Base-by-base conservation (phyloP, 148 eudicot species). In the Chenopodium formosanum region DNA sequence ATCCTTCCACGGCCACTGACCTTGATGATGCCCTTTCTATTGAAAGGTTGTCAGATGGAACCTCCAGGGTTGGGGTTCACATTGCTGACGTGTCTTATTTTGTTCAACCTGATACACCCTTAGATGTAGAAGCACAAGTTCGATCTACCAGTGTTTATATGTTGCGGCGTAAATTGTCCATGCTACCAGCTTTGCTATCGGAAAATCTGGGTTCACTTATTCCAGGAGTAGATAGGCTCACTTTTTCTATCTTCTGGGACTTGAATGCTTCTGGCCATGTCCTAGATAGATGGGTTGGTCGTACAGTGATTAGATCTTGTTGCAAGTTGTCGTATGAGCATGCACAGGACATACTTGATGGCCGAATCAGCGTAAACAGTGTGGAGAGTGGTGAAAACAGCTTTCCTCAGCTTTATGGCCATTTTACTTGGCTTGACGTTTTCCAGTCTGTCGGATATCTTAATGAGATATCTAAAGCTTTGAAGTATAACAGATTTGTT, bases 11-110 rank as follows among this genome's bases (percentile, higher is more conserved):
- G 76, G 94, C 99, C 48, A 88, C 94, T n/a, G 99, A 95, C 87
- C 91, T 93, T 37, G 99, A 95, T 84, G 99, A 95, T 88, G 99
- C 97, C 40, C 84, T 95, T 31, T 95, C 99, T n/a, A 85, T 94
- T 71, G 92, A 95, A 83, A 93, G 74, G 87, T 46, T 91, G 66
- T 78, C 92, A 20, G 76, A 75, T 82, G 92, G 88, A 47, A 77
- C 78, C 32, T 86, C 79, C 74, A 89, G 94, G 85, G 92, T 94
- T 4, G 99, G 99, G 64, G 97, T 95, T 69, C 99, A 95, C 82
- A 94, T 95, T 27, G 92, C 99, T 72, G 99, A 95, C 84, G 97
- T 84, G 10, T 93, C 99, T 3, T 91, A 92, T 79, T 95, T 95
- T 88, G 97, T 95, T 70, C 87, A 83, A 70, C 97, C 97, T 6